These are phyloP conservation scores for Ananas comosus DNA, from an alignment of 176 grass and related monocot genomes.

Conservation along the genomic window DNA sequence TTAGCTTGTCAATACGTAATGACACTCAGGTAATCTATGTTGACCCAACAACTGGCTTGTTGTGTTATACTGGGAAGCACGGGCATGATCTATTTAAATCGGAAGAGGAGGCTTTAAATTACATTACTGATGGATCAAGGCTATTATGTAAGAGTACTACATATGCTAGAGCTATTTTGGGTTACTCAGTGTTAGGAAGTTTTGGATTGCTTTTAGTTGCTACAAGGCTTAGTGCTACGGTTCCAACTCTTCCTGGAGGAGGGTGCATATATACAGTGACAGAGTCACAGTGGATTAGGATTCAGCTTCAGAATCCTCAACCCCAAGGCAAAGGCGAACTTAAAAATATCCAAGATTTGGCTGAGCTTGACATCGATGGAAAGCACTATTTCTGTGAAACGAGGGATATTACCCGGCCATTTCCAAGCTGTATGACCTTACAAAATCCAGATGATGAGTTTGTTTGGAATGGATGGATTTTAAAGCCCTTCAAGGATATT, in stretches of 20 bases:
- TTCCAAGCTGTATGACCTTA: conserved; percentile 55
- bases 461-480: conserved; percentile 92
- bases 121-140: conserved; percentile 69
- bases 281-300: conserved; percentile 85
- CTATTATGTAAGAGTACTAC: conserved; percentile 60
- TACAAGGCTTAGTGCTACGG: conserved; percentile 45
- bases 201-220: conserved; percentile 72
- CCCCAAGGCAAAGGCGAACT: conserved; percentile 64
- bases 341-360: conserved; percentile 64
- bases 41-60: conserved; percentile 68
- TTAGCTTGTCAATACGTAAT: conserved; percentile 45
- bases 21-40: conserved; percentile 79
- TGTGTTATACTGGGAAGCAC: conserved; percentile 48
- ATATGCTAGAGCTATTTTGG: conserved; percentile 52
- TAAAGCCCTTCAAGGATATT: conserved; percentile 82
- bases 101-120: conserved; percentile 56
- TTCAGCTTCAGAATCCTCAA: conserved; percentile 81
- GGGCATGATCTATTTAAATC: conserved; percentile 72
- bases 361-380: conserved; percentile 92
- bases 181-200: conserved; percentile 63
- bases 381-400: conserved; percentile 97
- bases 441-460: conserved; percentile 79
- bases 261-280: conserved; percentile 61
- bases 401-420: conserved; percentile 78
- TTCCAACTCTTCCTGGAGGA: conserved; percentile 66